phyloP scores from a whole-genome alignment of 257 asterid species.

The Eucommia ulmoides region DNA sequence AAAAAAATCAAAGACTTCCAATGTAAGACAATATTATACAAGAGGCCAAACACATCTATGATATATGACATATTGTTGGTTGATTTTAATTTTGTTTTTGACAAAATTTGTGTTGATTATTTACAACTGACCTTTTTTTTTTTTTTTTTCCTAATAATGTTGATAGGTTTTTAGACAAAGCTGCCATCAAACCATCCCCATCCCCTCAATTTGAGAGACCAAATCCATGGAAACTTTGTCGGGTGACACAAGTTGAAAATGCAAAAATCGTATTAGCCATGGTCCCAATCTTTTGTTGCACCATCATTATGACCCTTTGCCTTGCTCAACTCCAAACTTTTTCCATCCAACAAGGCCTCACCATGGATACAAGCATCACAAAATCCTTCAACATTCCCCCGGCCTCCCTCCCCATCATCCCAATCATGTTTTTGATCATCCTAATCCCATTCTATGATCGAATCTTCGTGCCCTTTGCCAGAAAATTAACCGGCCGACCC shows the following conservation, averaged over 20 bases:
- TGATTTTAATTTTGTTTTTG: no score
- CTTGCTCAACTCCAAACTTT: slow-evolving; percentile 77
- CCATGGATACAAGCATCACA: slow-evolving; percentile 52
- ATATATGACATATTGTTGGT: no score
- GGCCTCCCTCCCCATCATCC: slow-evolving; percentile 60
- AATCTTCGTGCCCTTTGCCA: slow-evolving; percentile 35
- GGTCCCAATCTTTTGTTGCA: slow-evolving; percentile 59
- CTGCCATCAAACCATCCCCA: slow-evolving; percentile 40
- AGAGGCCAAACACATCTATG: no score
- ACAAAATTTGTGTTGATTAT: no score
- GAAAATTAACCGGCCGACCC: slow-evolving; percentile 46
- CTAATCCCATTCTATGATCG: slow-evolving; percentile 48
- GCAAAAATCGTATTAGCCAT: slow-evolving; percentile 50
- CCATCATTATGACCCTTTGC: slow-evolving; percentile 69
- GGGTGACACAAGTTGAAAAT: slow-evolving; percentile 78
- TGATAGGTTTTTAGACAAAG: slow-evolving; percentile 63
- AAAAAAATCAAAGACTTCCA: no score
- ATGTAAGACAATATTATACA: no score
- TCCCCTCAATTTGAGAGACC: slow-evolving; percentile 6
- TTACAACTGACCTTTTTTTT: no score
- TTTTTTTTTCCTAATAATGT: no score
- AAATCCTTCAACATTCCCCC: slow-evolving; percentile 46
- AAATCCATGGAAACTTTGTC: slow-evolving; percentile 55
- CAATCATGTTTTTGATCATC: slow-evolving; percentile 35
- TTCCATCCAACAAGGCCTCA: slow-evolving; percentile 53